These are phyloP conservation scores for Nicotiana knightiana DNA, from an alignment of 257 asterid genomes.

Conservation along the genomic window DNA sequence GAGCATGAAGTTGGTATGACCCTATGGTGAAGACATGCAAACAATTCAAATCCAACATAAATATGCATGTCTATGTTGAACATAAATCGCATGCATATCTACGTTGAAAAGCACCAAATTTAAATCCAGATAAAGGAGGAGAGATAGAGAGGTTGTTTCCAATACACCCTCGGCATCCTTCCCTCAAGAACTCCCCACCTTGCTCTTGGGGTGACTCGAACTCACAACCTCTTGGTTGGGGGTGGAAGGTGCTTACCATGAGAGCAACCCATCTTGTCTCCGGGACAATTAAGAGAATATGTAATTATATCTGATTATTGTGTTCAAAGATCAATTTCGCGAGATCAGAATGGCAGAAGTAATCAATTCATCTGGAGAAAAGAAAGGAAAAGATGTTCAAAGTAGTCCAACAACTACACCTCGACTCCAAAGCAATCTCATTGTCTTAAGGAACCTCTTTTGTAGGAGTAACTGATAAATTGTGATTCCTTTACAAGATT, in stretches of 20 bases:
- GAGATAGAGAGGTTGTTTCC: too few species aligned
- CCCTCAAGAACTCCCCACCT: too few species aligned
- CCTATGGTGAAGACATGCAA: not conserved
- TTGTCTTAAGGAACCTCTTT: not conserved
- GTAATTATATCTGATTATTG: not conserved
- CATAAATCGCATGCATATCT: too few species aligned
- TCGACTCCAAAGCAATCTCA: constrained; percentile 1
- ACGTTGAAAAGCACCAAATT: too few species aligned
- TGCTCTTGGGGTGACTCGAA: too few species aligned
- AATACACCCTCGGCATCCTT: too few species aligned
- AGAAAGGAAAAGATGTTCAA: not conserved
- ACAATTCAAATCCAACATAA: not conserved
- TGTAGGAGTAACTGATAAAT: not conserved
- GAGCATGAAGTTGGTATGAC: too few species aligned
- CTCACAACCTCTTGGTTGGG: too few species aligned
- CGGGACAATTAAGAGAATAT: too few species aligned
- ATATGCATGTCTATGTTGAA: too few species aligned
- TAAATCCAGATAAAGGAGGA: not conserved
- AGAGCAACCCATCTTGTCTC: too few species aligned
- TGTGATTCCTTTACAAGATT: constrained; percentile 2
- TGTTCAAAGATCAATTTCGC: not conserved
- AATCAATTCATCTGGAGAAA: not conserved
- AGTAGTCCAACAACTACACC: constrained; percentile 9
- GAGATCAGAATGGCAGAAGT: not conserved
- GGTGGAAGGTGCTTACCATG: too few species aligned